Evolutionary conservation across 1,139 yeast genomes (phyloP), one percentile per base, ranked within the genome.

Genomic region (Geotrichum phurueaensis): DNA sequence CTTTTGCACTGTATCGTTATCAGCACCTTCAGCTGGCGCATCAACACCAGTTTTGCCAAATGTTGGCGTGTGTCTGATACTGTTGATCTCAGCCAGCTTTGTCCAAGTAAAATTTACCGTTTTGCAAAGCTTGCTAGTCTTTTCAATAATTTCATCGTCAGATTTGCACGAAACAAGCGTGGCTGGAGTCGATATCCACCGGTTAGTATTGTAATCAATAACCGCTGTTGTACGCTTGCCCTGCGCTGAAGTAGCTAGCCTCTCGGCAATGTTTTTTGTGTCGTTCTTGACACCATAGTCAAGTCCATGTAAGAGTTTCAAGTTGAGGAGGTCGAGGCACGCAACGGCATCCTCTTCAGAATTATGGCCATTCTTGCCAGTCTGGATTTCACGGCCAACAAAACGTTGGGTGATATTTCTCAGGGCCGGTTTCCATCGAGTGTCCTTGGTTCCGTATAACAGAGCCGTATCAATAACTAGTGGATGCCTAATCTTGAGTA

Each of bases 291-390:
- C 73, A 0, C 98, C 98, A 72, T 81, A 87, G 4, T 79, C 75
- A 6, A 74, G 71, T 0, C 97, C 97, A 61, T 85, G 82, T 3
- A 77, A 71, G 15, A 91, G 75, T 69, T 92, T 91, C 64, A 84
- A 67, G 66, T 88, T 84, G 0, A 89, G 83, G 57, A 94, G 78
- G 63, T 89, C 92, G 68, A 92, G 76, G 69, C 97, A 89, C 0
- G 97, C 86, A 48, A 72, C 72, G 7, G 97, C 89, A 71, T 94
- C 99, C 70, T 90, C 96, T 1, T 86, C 79, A 0, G 97, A 87
- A 54, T 94, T 89, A 73, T 94, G 99, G 2, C 96, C 96, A 0
- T 72, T 68, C 0, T 79, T 78, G 25, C 75, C 75, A 60, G 79
- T 83, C 72, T 94, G 98, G 56, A 94, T 92, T 0, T 73, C 75